phyloP scores from a whole-genome alignment of 108 stramenopile species.

The Nannochloropsis oceanica region DNA sequence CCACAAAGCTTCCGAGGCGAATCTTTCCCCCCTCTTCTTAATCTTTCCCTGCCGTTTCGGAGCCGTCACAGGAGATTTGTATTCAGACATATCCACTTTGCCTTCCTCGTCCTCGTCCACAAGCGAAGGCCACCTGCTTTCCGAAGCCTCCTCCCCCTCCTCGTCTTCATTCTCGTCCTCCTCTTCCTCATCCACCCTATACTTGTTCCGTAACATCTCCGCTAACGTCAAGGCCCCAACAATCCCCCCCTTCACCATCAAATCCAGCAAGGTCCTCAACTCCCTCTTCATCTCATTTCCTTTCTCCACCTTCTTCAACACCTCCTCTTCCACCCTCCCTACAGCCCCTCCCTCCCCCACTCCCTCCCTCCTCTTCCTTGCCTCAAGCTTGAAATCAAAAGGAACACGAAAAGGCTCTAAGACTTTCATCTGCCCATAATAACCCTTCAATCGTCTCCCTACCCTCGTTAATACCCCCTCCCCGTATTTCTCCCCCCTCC shows the following conservation, averaged over 20 bases:
- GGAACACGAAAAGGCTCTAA: neutral
- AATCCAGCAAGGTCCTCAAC: neutral
- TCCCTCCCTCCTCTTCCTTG: too few relatives aligned
- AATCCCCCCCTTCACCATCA: neutral
- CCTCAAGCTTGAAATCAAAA: neutral
- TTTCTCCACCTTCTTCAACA: neutral
- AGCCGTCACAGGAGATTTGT: too few relatives aligned
- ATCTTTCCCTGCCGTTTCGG: neutral
- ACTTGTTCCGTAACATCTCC: neutral
- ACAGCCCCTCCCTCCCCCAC: neutral
- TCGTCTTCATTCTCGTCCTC: neutral
- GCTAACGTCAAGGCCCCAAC: neutral
- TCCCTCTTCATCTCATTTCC: neutral
- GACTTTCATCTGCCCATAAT: neutral
- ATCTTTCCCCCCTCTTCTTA: neutral
- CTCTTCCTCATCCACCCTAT: neutral
- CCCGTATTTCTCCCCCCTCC: too few relatives aligned
- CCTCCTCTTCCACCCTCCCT: neutral
- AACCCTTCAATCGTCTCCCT: neutral
- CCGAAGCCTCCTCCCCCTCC: too few relatives aligned
- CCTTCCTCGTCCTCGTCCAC: too few relatives aligned
- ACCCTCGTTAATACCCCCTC: neutral
- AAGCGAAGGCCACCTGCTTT: too few relatives aligned
- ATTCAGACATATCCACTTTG: too few relatives aligned
- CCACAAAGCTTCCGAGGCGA: neutral